These are phyloP conservation scores for Tricholoma flavovirens DNA, from an alignment of 768 basidiomycete genomes.

Conservation along the genomic window DNA sequence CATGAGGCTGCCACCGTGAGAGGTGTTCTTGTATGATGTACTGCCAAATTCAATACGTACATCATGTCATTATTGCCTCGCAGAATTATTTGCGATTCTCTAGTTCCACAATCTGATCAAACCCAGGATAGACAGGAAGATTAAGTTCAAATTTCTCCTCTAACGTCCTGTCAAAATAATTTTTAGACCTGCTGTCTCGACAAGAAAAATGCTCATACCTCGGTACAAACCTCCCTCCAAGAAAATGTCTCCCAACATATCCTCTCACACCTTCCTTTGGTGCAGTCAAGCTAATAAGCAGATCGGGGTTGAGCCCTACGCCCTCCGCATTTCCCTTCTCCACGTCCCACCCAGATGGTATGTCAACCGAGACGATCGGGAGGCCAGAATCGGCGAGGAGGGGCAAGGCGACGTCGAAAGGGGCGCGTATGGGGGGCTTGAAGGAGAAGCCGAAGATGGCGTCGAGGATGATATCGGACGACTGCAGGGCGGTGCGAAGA, in stretches of 20 bases:
- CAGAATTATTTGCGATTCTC: too few relatives aligned
- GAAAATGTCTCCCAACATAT: conserved; percentile 82
- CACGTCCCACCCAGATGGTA: conserved; percentile 96
- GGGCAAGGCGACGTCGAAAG: conserved; percentile 75
- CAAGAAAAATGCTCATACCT: conserved; percentile 46
- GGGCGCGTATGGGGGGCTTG: conserved; percentile 80
- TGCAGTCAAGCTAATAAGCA: conserved; percentile 86
- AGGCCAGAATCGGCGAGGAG: conserved; percentile 56
- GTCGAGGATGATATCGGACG: conserved; percentile 83
- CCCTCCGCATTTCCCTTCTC: conserved; percentile 61
- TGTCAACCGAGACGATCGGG: conserved; percentile 92
- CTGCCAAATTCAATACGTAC: too few relatives aligned
- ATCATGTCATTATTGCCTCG: too few relatives aligned
- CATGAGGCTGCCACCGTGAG: too few relatives aligned
- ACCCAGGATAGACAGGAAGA: conserved; percentile 75
- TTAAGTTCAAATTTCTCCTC: conserved; percentile 74
- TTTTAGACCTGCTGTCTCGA: background rate
- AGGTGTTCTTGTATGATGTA: too few relatives aligned
- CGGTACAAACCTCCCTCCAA: conserved; percentile 91
- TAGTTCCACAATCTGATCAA: conserved; percentile 87
- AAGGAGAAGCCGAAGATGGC: conserved; percentile 99
- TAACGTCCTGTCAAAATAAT: conserved; percentile 42
- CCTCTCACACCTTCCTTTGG: conserved; percentile 82
- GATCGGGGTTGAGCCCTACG: conserved; percentile 64
- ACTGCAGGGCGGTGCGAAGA: conserved; percentile 44